Percentiles rank a stretch among this genome's conserved stretches.
These are phyloP conservation scores for Linnemannia hyalina DNA, from an alignment of 192 early-diverging fungal species.

Conservation along the genomic window DNA sequence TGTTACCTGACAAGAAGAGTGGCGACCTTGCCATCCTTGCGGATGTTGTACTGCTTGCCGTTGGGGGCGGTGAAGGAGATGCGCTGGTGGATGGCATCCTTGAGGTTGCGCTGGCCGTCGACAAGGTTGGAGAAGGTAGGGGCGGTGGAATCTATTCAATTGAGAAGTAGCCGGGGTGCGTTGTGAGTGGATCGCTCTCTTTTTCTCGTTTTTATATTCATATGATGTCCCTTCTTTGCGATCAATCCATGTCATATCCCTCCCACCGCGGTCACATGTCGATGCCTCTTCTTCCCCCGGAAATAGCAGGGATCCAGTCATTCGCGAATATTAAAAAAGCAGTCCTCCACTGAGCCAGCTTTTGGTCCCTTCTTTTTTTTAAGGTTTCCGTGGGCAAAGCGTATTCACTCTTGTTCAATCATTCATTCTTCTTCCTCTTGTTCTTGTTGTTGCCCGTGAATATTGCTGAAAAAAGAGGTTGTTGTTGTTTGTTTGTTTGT, in stretches of 20 bases:
- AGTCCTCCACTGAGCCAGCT: slow-evolving; percentile 34
- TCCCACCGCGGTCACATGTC: slow-evolving; percentile 2
- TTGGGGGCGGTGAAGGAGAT: slow-evolving; percentile 88
- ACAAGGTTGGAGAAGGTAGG: slow-evolving; percentile 94
- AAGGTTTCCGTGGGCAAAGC: slow-evolving; percentile 12
- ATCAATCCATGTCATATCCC: background rate
- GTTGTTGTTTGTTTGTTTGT: background rate
- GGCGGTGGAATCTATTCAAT: slow-evolving; percentile 85
- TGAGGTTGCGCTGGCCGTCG: slow-evolving; percentile 92
- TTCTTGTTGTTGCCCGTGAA: slow-evolving; percentile 5
- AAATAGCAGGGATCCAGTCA: slow-evolving; percentile 9
- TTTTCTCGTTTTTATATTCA: background rate
- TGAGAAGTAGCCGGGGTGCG: background rate
- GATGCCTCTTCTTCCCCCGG: background rate
- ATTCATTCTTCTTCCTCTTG: too few relatives aligned
- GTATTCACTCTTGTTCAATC: background rate
- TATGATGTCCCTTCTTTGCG: too few relatives aligned
- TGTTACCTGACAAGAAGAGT: slow-evolving; percentile 87
- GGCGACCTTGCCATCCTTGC: slow-evolving; percentile 88
- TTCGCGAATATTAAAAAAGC: background rate
- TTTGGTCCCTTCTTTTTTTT: slow-evolving; percentile 10
- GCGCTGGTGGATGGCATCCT: slow-evolving; percentile 89
- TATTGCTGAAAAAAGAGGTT: background rate
- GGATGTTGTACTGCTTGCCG: slow-evolving; percentile 94
- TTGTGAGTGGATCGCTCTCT: background rate